Percentiles rank a stretch among this genome's conserved stretches.
Conservation (phyloP, 2,329 filamentous ascomycete species). For the Paracoccidioides lutzii region DNA sequence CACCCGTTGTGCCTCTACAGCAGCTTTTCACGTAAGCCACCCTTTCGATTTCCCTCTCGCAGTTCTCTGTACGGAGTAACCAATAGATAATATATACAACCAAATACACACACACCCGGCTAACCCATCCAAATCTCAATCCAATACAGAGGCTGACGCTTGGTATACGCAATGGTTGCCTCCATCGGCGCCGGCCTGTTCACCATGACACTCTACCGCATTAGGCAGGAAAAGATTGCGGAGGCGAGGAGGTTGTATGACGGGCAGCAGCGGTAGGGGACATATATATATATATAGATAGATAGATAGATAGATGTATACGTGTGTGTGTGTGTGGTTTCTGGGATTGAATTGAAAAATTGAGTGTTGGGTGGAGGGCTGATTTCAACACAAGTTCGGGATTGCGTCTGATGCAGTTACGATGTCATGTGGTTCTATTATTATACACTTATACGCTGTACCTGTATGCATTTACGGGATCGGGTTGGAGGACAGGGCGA, state of each 20-base stretch:
- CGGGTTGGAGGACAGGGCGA: too few relatives aligned
- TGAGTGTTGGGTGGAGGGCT: too few relatives aligned
- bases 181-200: background rate
- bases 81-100: background rate
- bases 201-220: background rate
- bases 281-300: background rate
- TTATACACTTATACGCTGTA: too few relatives aligned
- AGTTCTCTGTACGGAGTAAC: too few relatives aligned
- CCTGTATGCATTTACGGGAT: too few relatives aligned
- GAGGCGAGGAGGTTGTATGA: background rate
- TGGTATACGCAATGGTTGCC: constrained; percentile 1
- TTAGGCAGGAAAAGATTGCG: background rate
- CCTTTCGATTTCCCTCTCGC: too few relatives aligned
- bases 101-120: too few relatives aligned
- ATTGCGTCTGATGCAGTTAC: too few relatives aligned
- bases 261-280: background rate
- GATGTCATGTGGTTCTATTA: too few relatives aligned
- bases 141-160: background rate
- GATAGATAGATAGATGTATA: background rate
- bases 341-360: background rate
- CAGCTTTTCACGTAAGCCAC: background rate
- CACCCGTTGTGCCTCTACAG: background rate
- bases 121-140: too few relatives aligned
- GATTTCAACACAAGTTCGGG: too few relatives aligned
- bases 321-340: background rate